Percentiles rank a stretch among this genome's conserved stretches.
phyloP scores from a whole-genome alignment of 78 protist genomes.

The Dictyostelium capitatum region DNA sequence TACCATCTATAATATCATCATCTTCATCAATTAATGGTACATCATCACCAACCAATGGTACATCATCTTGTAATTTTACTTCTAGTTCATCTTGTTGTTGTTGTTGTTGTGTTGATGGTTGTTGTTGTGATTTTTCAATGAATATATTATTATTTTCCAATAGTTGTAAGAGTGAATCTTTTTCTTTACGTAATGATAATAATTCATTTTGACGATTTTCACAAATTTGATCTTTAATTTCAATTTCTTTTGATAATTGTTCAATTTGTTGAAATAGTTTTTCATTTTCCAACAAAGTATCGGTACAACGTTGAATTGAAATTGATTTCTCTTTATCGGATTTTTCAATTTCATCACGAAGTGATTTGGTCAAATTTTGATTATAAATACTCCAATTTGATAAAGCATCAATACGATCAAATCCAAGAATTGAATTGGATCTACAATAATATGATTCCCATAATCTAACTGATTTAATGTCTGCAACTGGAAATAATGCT shows the following conservation, averaged over 20 bases:
- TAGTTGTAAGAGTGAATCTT: constrained; percentile 29
- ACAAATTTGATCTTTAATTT: constrained; percentile 55
- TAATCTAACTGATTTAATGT: constrained; percentile 25
- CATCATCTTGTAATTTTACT: background rate
- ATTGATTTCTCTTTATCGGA: constrained; percentile 24
- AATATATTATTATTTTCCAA: constrained; percentile 42
- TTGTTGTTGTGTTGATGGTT: background rate
- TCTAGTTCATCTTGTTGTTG: background rate
- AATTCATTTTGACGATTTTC: constrained; percentile 57
- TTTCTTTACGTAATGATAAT: constrained; percentile 44
- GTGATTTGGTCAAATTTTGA: background rate
- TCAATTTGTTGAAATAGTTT: constrained; percentile 48
- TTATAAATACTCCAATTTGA: background rate
- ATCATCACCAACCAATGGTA: background rate
- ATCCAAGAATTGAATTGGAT: background rate
- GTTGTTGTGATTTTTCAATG: background rate
- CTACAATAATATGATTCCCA: constrained; percentile 71
- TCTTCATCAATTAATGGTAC: background rate
- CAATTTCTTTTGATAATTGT: constrained; percentile 15
- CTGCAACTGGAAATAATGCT: constrained; percentile 11
- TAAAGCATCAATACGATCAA: constrained; percentile 21
- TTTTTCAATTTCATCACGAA: constrained; percentile 14
- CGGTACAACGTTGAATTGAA: constrained; percentile 35
- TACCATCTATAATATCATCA: background rate
- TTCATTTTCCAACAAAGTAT: constrained; percentile 4